Percentiles rank a stretch among this genome's conserved stretches.
These are phyloP conservation scores for Penicillium expansum DNA, from an alignment of 2,329 filamentous ascomycete species.

Conservation along the genomic window DNA sequence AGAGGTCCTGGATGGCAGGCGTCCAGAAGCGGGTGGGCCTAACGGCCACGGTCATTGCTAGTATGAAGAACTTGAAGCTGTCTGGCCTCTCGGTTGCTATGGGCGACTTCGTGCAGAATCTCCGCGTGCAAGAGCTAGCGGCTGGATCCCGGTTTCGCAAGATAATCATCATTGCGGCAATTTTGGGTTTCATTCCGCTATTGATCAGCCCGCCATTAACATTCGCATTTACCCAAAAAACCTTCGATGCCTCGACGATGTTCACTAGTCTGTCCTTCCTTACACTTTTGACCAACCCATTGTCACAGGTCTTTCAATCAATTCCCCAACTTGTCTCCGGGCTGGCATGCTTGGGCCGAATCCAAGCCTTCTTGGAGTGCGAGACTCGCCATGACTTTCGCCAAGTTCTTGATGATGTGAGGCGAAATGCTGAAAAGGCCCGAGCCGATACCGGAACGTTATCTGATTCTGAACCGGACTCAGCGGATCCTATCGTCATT, in stretches of 20 bases:
- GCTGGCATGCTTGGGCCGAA: neutral
- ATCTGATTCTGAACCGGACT: too few species aligned
- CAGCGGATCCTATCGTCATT: neutral
- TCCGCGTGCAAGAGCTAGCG: neutral
- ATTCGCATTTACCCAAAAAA: neutral
- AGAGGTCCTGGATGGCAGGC: neutral
- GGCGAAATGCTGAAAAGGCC: neutral
- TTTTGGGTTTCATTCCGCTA: neutral
- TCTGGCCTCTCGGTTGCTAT: neutral
- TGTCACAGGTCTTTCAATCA: neutral
- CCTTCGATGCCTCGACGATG: neutral
- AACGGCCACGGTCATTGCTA: neutral
- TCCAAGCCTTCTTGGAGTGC: neutral
- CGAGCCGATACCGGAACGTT: rapidly evolving
- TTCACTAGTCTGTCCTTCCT: neutral
- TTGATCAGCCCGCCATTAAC: neutral
- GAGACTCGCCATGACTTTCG: neutral
- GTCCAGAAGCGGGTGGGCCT: neutral
- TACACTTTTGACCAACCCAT: neutral
- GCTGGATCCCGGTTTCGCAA: neutral
- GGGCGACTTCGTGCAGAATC: neutral
- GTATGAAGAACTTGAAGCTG: neutral
- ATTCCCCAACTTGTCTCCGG: neutral
- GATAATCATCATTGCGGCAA: neutral
- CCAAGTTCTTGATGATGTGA: neutral